Evolutionary conservation across 2,329 filamentous ascomycete species (phyloP).

Genomic region (Juglanconis sp.): DNA sequence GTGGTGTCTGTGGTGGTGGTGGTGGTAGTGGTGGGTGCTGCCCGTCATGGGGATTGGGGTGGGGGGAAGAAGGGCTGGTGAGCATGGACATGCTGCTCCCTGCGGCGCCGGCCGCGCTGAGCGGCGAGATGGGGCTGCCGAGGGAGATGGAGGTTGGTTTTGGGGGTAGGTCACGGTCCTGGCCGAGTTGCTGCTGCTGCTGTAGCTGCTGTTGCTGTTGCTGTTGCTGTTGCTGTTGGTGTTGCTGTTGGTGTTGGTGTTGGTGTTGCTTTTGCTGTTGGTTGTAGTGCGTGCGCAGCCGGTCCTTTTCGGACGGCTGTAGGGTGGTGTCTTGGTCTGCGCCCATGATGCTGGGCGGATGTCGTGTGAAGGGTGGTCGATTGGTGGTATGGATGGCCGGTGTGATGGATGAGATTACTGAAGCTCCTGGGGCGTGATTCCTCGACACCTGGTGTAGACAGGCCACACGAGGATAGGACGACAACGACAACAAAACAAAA

Average conservation of each 20-base stretch:
- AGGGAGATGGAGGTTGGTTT: constrained; percentile 1
- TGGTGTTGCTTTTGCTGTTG: neutral
- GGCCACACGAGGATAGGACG: too few species aligned
- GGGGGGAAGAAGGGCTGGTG: neutral
- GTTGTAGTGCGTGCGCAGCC: constrained; percentile 6
- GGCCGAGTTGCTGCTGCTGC: neutral
- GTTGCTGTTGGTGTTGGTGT: neutral
- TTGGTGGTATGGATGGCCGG: neutral
- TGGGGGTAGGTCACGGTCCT: constrained; percentile 1
- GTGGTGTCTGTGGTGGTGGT: constrained; percentile 23
- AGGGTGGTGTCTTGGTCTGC: constrained; percentile 11
- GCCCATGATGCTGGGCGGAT: neutral
- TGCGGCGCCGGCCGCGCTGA: neutral
- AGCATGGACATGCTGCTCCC: neutral
- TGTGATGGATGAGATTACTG: neutral
- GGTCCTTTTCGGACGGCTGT: constrained; percentile 13
- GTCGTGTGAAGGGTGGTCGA: neutral
- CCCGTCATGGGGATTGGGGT: neutral
- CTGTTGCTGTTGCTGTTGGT: neutral
- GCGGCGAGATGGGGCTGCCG: constrained; percentile 1
- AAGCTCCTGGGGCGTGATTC: neutral
- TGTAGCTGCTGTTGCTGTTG: neutral
- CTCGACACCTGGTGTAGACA: too few species aligned
- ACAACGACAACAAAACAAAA: too few species aligned
- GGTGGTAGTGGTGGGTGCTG: neutral